These are phyloP conservation scores for Murraya koenigii DNA, from an alignment of 345 rosid genomes.

Conservation along the genomic window DNA sequence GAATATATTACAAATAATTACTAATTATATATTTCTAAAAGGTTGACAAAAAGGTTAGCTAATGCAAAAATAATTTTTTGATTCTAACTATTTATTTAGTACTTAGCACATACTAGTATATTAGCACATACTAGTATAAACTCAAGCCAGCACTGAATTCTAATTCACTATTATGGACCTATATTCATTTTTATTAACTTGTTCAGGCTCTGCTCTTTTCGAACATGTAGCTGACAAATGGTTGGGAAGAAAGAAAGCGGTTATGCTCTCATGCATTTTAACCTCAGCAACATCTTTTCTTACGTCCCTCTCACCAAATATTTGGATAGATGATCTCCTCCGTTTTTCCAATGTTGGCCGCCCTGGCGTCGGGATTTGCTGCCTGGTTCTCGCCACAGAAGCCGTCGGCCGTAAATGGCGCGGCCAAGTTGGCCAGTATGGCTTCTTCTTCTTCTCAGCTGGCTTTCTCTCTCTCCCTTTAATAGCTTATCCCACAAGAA, in stretches of 20 bases:
- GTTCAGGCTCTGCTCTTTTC: constrained; percentile 53
- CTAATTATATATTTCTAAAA: too few relatives aligned
- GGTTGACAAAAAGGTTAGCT: too few relatives aligned
- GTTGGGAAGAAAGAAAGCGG: constrained; percentile 60
- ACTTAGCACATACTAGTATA: too few relatives aligned
- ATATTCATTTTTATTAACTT: not conserved
- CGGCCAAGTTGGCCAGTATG: constrained; percentile 72
- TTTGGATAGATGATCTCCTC: constrained; percentile 61
- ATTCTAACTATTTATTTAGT: too few relatives aligned
- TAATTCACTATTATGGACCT: too few relatives aligned
- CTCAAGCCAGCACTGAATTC: too few relatives aligned
- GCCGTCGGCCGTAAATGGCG: constrained; percentile 72
- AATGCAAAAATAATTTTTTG: too few relatives aligned
- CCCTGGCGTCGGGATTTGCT: constrained; percentile 65
- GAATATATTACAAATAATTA: too few relatives aligned
- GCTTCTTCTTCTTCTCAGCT: constrained; percentile 67
- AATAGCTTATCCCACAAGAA: constrained; percentile 53
- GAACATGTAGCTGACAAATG: constrained; percentile 59
- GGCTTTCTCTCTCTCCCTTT: constrained; percentile 72
- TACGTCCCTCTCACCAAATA: constrained; percentile 66
- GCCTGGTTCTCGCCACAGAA: constrained; percentile 71
- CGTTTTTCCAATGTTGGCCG: constrained; percentile 60
- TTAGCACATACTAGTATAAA: too few relatives aligned
- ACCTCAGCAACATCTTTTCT: constrained; percentile 52
- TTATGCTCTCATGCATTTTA: constrained; percentile 44